Base-by-base conservation (phyloP, 805 yeast species). In the Cyberlindnera xishuangbannaensis region DNA sequence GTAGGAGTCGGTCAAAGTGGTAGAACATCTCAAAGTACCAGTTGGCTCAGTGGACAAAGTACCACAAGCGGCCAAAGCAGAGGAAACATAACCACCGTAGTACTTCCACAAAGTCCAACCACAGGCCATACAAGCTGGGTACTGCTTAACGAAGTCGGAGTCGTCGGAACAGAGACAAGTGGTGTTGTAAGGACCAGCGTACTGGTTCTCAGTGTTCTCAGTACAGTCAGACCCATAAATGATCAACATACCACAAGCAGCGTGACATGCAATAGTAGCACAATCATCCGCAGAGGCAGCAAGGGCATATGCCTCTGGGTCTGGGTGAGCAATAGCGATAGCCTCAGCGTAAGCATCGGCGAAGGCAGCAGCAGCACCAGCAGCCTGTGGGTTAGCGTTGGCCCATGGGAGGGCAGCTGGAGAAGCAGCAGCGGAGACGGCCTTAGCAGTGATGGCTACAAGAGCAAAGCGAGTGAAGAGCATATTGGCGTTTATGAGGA, bases 51-150 rank as follows among this genome's bases (percentile, higher is more conserved):
- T 47, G 13, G 54, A 42, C 14, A 44, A 18, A n/a, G 43, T 37
- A 17, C 40, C 31, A 45, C 63, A 59, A 18, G 40, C 52, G 15
- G 41, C 49, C 28, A 58, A 36, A 7, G 62, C 55, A 13, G 48
- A 40, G 6, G 49, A 33, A 28, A 60, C 48, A 45, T 43, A 58
- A 2, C 42, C 31, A 17, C 52, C 53, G 43, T 59, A 59, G 44
- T 58, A 55, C 20, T 48, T 39, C 59, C 59, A 60, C 33, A 60
- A 40, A 36, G 63, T 59, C 64, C 63, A 59, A 28, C 64, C 65
- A 48, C 65, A 60, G 20, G 51, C 59, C 36, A 59, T 47, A 49
- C 65, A 60, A 5, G 43, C 43, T 15, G 45, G 45, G 28, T 51
- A 51, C 28, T 43, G 39, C 6, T 15, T 23, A 31, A 37, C 33